These are phyloP conservation scores for Rauvolfia tetraphylla DNA, from an alignment of 257 asterid genomes.

Conservation along the genomic window DNA sequence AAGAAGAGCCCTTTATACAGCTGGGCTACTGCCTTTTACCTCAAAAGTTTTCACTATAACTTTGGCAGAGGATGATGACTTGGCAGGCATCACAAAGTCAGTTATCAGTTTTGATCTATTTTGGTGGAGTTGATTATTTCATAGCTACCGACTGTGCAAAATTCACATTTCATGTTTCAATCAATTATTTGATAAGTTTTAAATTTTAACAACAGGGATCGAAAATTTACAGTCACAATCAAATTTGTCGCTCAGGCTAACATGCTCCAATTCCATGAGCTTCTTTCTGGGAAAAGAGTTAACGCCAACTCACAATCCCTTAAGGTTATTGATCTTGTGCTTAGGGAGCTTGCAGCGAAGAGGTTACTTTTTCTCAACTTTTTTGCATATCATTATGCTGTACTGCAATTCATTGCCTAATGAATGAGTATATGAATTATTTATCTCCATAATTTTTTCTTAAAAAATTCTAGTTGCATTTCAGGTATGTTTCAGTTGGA, in stretches of 20 bases:
- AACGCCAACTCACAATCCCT: conserved; percentile 46
- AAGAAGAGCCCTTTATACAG: conserved; percentile 46
- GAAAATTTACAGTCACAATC: conserved; percentile 33
- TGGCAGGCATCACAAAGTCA: conserved; percentile 34
- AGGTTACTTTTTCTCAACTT: conserved; percentile 19
- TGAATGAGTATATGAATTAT: neutral
- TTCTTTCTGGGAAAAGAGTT: conserved; percentile 37
- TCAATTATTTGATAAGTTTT: neutral
- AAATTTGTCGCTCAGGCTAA: conserved; percentile 48
- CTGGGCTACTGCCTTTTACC: conserved; percentile 46
- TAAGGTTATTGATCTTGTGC: conserved; percentile 46
- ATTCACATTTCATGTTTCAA: neutral
- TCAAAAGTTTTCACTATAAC: conserved; percentile 37
- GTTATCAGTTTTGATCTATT: neutral
- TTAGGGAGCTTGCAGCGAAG: conserved; percentile 44
- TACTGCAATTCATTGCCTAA: neutral
- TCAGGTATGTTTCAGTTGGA: conserved; percentile 40
- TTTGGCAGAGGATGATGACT: conserved; percentile 40
- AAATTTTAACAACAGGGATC: conserved; percentile 29
- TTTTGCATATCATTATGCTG: neutral
- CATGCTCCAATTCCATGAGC: conserved; percentile 34
- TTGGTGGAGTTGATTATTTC: neutral
- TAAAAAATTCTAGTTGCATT: neutral
- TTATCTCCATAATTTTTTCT: neutral
- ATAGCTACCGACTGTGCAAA: neutral